Evolutionary conservation across 805 yeast species (phyloP), one percentile per base, ranked within the genome.

Genomic region (Pichia scutulata): DNA sequence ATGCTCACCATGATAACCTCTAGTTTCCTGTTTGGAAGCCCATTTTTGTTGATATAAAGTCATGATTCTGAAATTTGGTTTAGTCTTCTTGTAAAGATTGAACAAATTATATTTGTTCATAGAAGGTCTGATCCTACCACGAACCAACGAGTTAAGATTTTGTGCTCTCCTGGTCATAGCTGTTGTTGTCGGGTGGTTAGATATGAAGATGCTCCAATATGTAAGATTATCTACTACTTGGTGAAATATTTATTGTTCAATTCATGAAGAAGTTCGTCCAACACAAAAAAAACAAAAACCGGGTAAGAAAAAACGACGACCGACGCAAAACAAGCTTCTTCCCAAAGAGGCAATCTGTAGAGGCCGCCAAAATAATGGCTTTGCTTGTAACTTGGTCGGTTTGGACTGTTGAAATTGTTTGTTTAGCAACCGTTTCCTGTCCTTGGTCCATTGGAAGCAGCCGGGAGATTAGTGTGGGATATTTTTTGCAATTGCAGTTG

Each of bases 1-100:
- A 65, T 85, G 88, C 62, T 93, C 98, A 59, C 99, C 99, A 66
- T 92, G 99, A 67, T 92, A 92, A 1, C 92, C 84, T 70, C 99
- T 80, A 8, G 97, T 84, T 64, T 90, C 97, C 64, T 81, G 84
- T 67, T 93, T 92, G 47, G 97, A 84, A 7, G 76, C 70, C 92
- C 96, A 93, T 69, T 89, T 89, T 68, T 92, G 96, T 69, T 88
- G 96, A 70, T 76, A 93, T 52, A 88, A 72, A n/a, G 95, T 80
- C 68, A 78, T 78, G 4, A 81, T 75, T 54, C 74, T 71, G 63
- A 77, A 78, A 49, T 66, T 71, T 24, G 67, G 66, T 53, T 74
- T 74, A 44, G 80, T 74, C 67, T 84, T 86, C 73, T 89, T 85
- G 74, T 84, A 81, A 60, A 89, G 64, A 62, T 93, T 93, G 79